phyloP scores from a whole-genome alignment of 2,329 filamentous ascomycete genomes.

The Cladophialophora immunda region DNA sequence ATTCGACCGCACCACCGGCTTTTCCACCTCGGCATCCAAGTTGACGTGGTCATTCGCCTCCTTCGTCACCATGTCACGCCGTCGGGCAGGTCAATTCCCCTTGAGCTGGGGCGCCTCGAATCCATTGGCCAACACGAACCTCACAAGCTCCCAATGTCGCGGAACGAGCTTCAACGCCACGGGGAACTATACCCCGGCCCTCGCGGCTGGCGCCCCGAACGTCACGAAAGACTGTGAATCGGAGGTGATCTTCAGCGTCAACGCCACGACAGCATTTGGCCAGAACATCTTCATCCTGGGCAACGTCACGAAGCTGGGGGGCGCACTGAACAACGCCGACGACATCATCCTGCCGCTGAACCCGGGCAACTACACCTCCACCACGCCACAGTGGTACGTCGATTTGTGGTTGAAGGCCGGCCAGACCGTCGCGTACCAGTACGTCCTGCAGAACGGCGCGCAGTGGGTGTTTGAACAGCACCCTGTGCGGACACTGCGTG shows the following conservation, averaged over 20 bases:
- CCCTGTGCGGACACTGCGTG: constrained; percentile 13
- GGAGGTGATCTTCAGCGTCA: constrained; percentile 36
- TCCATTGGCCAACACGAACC: constrained; percentile 26
- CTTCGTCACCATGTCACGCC: constrained; percentile 46
- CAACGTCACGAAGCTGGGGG: constrained; percentile 65
- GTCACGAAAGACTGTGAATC: constrained; percentile 29
- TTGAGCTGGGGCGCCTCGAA: constrained; percentile 39
- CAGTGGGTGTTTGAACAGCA: constrained; percentile 47
- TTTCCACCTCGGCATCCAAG: constrained; percentile 50
- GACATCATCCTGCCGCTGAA: constrained; percentile 27
- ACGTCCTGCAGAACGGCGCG: constrained; percentile 65
- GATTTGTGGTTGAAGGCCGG: constrained; percentile 66
- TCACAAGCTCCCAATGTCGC: constrained; percentile 31
- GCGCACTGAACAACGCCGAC: constrained; percentile 21
- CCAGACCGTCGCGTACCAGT: constrained; percentile 72
- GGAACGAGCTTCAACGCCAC: constrained; percentile 35
- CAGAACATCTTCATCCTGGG: constrained; percentile 73
- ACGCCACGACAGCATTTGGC: constrained; percentile 44
- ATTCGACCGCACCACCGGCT: constrained; percentile 48
- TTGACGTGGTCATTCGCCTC: constrained; percentile 58
- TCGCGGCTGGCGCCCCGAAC: constrained; percentile 33
- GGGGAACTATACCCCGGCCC: constrained; percentile 38
- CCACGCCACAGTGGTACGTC: constrained; percentile 60
- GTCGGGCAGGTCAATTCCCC: constrained; percentile 36
- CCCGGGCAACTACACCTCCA: constrained; percentile 30